A percentile compares a stretch with the other conserved stretches of the same genome.
Conservation (phyloP, 257 asterid species). For the Solanum bulbocastanum region DNA sequence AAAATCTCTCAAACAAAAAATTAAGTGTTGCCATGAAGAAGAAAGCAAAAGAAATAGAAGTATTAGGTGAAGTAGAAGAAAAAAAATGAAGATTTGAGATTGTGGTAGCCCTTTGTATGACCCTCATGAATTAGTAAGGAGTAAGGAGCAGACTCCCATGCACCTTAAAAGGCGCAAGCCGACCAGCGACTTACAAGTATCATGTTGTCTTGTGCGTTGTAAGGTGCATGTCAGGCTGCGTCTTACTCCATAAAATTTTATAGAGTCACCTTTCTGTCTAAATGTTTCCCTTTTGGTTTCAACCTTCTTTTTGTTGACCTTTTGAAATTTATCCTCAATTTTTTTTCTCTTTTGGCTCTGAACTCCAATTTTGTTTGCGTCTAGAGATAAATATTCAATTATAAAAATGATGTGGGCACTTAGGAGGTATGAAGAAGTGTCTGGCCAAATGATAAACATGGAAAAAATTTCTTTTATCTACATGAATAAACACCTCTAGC, state of each 20-base stretch:
- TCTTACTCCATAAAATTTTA: background rate
- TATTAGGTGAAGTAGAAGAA: background rate
- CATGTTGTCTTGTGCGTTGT: background rate
- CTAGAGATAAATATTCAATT: background rate
- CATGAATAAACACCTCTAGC: background rate
- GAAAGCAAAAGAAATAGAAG: conserved; percentile 1
- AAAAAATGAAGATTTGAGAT: conserved; percentile 30
- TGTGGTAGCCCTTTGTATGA: conserved; percentile 72
- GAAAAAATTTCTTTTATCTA: no score
- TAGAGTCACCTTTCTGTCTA: background rate
- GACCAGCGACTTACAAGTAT: background rate
- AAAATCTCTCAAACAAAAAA: background rate
- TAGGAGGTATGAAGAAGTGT: background rate
- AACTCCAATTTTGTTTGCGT: background rate
- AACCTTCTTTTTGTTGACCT: background rate
- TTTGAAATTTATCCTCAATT: no score
- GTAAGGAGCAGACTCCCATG: background rate
- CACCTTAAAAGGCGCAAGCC: background rate
- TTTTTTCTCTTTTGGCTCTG: background rate
- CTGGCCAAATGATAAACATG: no score
- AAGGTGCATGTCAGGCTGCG: background rate
- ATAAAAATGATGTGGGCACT: background rate
- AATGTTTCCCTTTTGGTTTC: background rate
- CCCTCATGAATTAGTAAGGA: conserved; percentile 35
- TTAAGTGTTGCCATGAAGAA: background rate